Conservation (phyloP, 116 monocot species). For the Phalaenopsis hybrid region DNA sequence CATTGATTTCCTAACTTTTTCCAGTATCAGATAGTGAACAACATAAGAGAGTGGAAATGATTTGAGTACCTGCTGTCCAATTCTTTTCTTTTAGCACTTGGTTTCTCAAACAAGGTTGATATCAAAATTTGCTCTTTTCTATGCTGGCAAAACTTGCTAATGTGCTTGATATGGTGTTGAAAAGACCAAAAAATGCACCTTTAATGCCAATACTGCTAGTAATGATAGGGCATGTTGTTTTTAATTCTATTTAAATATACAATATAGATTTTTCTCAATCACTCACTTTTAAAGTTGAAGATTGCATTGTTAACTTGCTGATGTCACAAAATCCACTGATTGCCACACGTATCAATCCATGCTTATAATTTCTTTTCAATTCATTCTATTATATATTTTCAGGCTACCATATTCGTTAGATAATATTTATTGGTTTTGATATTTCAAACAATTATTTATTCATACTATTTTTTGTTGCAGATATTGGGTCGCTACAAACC, state of each 20-base stretch:
- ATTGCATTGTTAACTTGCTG: neutral
- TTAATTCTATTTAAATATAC: neutral
- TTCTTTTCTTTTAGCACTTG: neutral
- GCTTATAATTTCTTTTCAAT: neutral
- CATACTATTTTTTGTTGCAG: slow-evolving; percentile 35
- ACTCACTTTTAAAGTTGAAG: neutral
- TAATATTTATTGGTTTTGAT: neutral
- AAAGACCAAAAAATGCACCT: neutral
- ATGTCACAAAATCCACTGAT: neutral
- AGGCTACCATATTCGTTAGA: neutral
- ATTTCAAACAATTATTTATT: neutral
- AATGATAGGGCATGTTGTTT: neutral
- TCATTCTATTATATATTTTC: slow-evolving; percentile 1
- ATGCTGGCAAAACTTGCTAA: neutral
- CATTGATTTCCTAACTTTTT: too few species aligned
- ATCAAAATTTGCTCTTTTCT: neutral
- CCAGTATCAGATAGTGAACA: neutral
- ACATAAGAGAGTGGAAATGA: neutral
- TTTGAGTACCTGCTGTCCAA: neutral
- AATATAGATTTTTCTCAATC: neutral
- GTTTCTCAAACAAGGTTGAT: neutral
- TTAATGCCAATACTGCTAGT: neutral
- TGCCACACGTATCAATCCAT: neutral
- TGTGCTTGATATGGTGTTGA: neutral
- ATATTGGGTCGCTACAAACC: slow-evolving; percentile 61